Conservation (phyloP, 163 green algal species). For the Coccomyxa subellipsoidea region DNA sequence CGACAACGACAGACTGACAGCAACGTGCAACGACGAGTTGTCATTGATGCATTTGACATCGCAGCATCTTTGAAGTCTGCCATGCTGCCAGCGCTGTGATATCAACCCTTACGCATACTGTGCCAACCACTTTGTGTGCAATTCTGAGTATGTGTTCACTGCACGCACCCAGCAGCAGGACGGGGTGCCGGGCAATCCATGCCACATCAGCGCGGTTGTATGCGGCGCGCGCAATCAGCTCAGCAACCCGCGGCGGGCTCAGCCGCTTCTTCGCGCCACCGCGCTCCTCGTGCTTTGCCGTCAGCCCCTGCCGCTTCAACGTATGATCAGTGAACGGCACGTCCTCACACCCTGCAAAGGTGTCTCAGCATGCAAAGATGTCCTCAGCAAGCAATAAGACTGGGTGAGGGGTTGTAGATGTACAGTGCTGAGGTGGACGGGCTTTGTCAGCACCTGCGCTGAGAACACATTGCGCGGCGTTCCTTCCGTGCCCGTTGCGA, state of each 20-base stretch:
- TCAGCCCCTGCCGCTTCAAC: no score
- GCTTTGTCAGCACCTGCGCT: conserved; percentile 31
- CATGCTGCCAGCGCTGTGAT: not conserved
- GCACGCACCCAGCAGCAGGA: conserved; percentile 68
- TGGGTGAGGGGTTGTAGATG: no score
- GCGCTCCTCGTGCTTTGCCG: conserved; percentile 11
- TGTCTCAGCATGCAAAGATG: no score
- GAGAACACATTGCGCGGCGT: conserved; percentile 54
- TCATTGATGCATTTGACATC: no score
- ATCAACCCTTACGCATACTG: no score
- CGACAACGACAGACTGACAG: no score
- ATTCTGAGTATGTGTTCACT: not conserved
- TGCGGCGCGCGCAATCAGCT: conserved; percentile 66
- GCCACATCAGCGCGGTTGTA: conserved; percentile 65
- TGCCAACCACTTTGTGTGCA: no score
- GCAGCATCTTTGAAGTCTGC: not conserved
- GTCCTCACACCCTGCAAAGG: no score
- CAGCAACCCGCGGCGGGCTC: conserved; percentile 27
- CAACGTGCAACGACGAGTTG: no score
- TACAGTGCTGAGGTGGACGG: no score
- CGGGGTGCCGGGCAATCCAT: conserved; percentile 83
- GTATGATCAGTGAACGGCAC: no score
- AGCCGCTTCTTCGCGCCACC: conserved; percentile 25
- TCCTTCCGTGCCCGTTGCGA: conserved; percentile 40
- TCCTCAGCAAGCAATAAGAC: no score